Evolutionary conservation across 768 basidiomycete species (phyloP).

Genomic region (Amanita phalloides): DNA sequence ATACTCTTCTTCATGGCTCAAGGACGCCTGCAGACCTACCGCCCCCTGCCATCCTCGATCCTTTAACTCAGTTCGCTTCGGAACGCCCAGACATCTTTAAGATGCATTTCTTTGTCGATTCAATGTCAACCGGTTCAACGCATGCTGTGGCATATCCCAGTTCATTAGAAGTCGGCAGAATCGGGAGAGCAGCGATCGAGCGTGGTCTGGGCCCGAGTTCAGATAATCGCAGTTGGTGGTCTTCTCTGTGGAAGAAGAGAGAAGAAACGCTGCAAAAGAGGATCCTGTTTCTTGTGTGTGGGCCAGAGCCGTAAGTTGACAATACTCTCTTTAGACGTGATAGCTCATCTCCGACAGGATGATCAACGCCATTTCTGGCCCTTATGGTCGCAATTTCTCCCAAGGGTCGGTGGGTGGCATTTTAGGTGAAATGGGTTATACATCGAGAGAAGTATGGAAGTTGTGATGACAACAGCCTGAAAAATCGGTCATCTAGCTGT

Average conservation of each 20-base stretch:
- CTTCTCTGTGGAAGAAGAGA: slow-evolving; percentile 15
- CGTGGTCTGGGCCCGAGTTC: slow-evolving; percentile 23
- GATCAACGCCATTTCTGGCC: slow-evolving; percentile 66
- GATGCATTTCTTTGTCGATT: slow-evolving; percentile 56
- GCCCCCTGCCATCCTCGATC: slow-evolving; percentile 47
- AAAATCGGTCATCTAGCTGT: not conserved
- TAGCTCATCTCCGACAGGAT: slow-evolving; percentile 36
- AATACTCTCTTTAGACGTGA: not conserved
- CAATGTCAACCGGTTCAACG: slow-evolving; percentile 16
- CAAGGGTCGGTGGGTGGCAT: slow-evolving; percentile 65
- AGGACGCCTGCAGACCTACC: slow-evolving; percentile 53
- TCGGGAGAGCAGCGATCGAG: slow-evolving; percentile 39
- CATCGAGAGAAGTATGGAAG: slow-evolving; percentile 59
- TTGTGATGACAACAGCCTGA: slow-evolving; percentile 22
- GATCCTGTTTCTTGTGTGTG: slow-evolving; percentile 68
- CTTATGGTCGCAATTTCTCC: slow-evolving; percentile 64
- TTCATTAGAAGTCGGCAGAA: slow-evolving; percentile 36
- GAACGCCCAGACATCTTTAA: slow-evolving; percentile 44
- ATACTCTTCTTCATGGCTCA: slow-evolving; percentile 69
- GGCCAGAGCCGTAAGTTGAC: slow-evolving; percentile 67
- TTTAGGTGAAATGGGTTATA: slow-evolving; percentile 52
- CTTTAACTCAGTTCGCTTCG: slow-evolving; percentile 36
- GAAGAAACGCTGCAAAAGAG: slow-evolving; percentile 17
- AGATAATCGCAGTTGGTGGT: slow-evolving; percentile 23
- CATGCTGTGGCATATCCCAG: slow-evolving; percentile 11